Evolutionary conservation across 345 rosid genomes (phyloP).

Genomic region (Eucalyptus sideroxylon): DNA sequence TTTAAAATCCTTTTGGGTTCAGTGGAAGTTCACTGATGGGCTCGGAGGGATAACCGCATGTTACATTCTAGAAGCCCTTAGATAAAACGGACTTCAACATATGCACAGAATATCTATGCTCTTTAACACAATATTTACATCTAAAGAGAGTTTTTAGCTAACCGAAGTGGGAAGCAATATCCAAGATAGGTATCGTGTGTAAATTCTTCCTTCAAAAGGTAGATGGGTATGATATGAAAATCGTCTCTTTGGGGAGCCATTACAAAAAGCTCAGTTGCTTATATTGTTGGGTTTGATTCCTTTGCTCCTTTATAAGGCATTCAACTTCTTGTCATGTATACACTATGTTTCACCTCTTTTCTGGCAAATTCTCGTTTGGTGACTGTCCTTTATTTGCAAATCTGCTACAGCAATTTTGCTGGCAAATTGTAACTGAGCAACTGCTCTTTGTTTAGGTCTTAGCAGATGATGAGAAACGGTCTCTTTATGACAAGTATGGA

Average conservation of each 20-base stretch:
- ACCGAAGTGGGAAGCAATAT: neutral
- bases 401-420: neutral
- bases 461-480: slow-evolving; percentile 92
- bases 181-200: neutral
- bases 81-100: neutral
- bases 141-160: neutral
- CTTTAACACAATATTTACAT: neutral
- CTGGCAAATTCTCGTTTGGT: neutral
- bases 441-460: slow-evolving; percentile 46
- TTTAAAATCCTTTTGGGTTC: neutral
- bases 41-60: neutral
- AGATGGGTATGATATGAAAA: neutral
- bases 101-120: neutral
- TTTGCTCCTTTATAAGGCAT: neutral
- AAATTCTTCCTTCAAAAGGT: neutral
- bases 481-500: slow-evolving; percentile 89
- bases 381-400: neutral
- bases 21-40: neutral
- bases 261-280: neutral
- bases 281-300: neutral
- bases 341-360: neutral
- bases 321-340: neutral
- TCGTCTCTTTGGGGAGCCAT: neutral
- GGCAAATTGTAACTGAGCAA: neutral
- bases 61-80: neutral